These are phyloP conservation scores for Alternaria hordeiaustralica DNA, from an alignment of 2,329 filamentous ascomycete species.

Conservation along the genomic window DNA sequence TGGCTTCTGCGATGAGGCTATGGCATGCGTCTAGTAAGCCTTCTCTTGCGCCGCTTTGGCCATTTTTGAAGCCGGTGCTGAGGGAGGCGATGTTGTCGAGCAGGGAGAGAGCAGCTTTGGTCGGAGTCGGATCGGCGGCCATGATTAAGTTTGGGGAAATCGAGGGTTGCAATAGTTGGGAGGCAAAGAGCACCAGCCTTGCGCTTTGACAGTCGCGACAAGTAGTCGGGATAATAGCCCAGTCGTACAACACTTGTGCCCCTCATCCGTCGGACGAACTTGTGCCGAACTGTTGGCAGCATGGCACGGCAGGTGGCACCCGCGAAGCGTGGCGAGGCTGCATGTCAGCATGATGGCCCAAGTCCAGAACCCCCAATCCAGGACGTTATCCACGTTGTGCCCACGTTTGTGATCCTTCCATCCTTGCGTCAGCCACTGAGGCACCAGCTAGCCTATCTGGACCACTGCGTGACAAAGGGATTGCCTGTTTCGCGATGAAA, in stretches of 20 bases:
- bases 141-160: neutral
- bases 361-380: neutral
- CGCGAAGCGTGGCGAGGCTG: neutral
- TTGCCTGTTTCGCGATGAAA: neutral
- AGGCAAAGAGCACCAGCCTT: neutral
- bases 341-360: too few species aligned
- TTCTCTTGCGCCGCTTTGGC: slow-evolving; percentile 23
- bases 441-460: neutral
- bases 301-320: neutral
- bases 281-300: neutral
- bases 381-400: neutral
- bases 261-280: neutral
- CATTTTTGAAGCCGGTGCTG: slow-evolving; percentile 24
- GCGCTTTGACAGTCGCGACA: neutral
- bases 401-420: neutral
- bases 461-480: neutral
- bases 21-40: slow-evolving; percentile 25
- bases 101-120: slow-evolving; percentile 21
- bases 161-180: neutral
- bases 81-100: slow-evolving; percentile 27
- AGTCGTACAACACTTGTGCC: neutral
- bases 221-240: neutral
- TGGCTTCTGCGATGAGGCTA: slow-evolving; percentile 32
- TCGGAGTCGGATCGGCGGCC: neutral
- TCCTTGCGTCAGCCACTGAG: neutral